phyloP scores from a whole-genome alignment of 192 early-diverging fungal species.

The Coemansia sp. region DNA sequence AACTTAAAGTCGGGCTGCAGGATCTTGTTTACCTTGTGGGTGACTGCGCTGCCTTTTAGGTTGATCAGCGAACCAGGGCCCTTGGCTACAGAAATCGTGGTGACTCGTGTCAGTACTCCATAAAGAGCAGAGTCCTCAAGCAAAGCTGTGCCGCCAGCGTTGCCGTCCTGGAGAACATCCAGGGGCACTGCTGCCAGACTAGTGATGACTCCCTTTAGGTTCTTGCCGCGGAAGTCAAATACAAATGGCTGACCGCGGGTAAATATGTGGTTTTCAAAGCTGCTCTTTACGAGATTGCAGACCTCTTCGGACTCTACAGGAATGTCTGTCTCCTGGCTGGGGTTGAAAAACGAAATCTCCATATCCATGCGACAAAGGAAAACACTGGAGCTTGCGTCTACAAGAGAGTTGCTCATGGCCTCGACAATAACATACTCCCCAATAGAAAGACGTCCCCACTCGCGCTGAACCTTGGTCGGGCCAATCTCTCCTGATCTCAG shows the following conservation, averaged over 20 bases:
- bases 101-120: slow-evolving; percentile 75
- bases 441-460: slow-evolving; percentile 59
- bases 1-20: slow-evolving; percentile 96
- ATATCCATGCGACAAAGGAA: slow-evolving; percentile 57
- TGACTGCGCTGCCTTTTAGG: slow-evolving; percentile 64
- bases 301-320: slow-evolving; percentile 77
- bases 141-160: background rate
- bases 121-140: slow-evolving; percentile 18
- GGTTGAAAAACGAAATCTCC: slow-evolving; percentile 63
- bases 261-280: slow-evolving; percentile 83
- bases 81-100: slow-evolving; percentile 70
- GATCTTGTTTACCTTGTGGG: slow-evolving; percentile 69
- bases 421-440: slow-evolving; percentile 61
- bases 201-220: slow-evolving; percentile 55
- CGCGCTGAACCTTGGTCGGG: slow-evolving; percentile 41
- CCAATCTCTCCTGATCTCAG: slow-evolving; percentile 35
- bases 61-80: slow-evolving; percentile 73
- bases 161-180: slow-evolving; percentile 45
- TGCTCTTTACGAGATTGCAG: slow-evolving; percentile 56
- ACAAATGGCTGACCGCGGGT: slow-evolving; percentile 73
- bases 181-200: slow-evolving; percentile 50
- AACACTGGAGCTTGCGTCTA: slow-evolving; percentile 43
- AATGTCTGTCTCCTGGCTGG: slow-evolving; percentile 55
- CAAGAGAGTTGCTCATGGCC: slow-evolving; percentile 48
- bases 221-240: slow-evolving; percentile 81